These are phyloP conservation scores for Ophiostoma quercus DNA, from an alignment of 2,329 filamentous ascomycete genomes.

Conservation along the genomic window DNA sequence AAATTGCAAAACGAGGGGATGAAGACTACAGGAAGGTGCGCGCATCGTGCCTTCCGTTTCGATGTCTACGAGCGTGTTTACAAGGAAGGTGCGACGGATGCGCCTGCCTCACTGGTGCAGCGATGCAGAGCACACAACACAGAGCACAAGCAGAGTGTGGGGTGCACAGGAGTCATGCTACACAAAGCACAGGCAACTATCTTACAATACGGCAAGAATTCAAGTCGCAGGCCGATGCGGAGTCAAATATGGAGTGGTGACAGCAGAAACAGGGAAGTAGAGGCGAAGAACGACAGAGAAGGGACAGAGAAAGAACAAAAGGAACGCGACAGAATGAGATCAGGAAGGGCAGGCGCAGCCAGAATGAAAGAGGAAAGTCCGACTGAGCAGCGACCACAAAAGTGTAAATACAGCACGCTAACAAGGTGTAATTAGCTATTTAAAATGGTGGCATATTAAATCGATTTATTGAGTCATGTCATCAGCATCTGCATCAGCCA, in stretches of 20 bases:
- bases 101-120: neutral
- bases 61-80: neutral
- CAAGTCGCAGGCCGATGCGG: neutral
- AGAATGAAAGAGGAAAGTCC: neutral
- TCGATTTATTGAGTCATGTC: neutral
- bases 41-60: neutral
- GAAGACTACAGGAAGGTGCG: neutral
- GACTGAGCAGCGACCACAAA: neutral
- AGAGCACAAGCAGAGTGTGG: neutral
- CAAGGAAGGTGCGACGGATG: constrained; percentile 3
- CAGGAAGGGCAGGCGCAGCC: neutral
- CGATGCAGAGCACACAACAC: neutral
- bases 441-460: neutral
- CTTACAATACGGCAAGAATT: no score
- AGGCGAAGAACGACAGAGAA: neutral
- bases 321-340: no score
- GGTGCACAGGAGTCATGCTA: constrained; percentile 8
- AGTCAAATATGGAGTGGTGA: neutral
- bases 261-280: neutral
- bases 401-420: neutral
- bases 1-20: neutral
- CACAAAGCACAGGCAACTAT: no score
- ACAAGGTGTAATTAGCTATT: neutral
- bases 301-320: neutral
- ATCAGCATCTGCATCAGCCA: neutral